Conservation (phyloP, 1,284 basidiomycete genomes). For the Microbotryum lychnidis-dioicae region DNA sequence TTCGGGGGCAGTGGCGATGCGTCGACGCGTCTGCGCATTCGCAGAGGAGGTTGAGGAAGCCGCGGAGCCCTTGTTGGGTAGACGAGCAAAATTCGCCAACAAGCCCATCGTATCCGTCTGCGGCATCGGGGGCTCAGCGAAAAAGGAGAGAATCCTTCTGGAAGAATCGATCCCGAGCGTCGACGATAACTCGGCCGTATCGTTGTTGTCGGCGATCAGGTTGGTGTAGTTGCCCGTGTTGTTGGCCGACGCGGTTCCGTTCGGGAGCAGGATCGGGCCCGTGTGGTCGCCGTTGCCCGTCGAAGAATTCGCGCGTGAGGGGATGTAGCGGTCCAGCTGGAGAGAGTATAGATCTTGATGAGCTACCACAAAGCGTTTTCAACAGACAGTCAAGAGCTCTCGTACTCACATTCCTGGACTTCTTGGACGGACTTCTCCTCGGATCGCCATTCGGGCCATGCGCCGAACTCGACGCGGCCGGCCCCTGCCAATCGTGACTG, state of each 20-base stretch:
- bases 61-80: conserved; percentile 36
- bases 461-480: background rate
- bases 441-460: conserved; percentile 5
- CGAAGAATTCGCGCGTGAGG: conserved; percentile 15
- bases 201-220: conserved; percentile 9
- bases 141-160: conserved; percentile 43
- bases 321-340: conserved; percentile 32
- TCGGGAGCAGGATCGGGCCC: conserved; percentile 26
- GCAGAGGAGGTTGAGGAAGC: conserved; percentile 51
- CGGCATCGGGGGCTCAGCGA: conserved; percentile 41
- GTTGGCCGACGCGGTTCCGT: conserved; percentile 1
- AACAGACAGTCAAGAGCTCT: too few species aligned
- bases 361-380: background rate
- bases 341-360: background rate
- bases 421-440: conserved; percentile 27
- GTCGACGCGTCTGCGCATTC: conserved; percentile 59
- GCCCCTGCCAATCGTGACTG: conserved; percentile 19
- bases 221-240: conserved; percentile 1
- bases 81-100: conserved; percentile 38
- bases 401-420: conserved; percentile 18
- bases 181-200: conserved; percentile 33
- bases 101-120: conserved; percentile 34
- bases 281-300: conserved; percentile 27
- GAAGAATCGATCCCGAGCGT: conserved; percentile 39
- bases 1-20: conserved; percentile 75